A percentile compares a stretch with the other conserved stretches of the same genome.
phyloP scores from a whole-genome alignment of 257 asterid genomes.

The Nicotiana benthamiana region DNA sequence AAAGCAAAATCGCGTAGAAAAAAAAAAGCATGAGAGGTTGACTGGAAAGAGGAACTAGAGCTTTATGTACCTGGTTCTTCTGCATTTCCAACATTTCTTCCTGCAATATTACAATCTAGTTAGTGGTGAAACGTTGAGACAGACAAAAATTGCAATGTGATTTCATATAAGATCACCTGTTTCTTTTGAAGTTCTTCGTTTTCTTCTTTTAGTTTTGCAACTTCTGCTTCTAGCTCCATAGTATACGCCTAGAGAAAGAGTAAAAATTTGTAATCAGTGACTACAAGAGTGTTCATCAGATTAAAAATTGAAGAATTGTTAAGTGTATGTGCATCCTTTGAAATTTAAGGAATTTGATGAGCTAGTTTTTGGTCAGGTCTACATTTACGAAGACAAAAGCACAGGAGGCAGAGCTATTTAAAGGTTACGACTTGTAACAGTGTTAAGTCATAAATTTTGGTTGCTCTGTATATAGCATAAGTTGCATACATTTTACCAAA shows the following conservation, averaged over 20 bases:
- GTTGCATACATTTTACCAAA: neutral
- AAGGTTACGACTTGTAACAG: neutral
- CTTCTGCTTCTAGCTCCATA: conserved; percentile 84
- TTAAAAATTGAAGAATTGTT: neutral
- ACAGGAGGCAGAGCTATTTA: neutral
- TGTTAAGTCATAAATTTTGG: neutral
- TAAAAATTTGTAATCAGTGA: neutral
- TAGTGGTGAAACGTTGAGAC: neutral
- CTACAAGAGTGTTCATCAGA: neutral
- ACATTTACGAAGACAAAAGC: neutral
- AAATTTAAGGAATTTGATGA: neutral
- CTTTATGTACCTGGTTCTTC: conserved; percentile 39
- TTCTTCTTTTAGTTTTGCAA: conserved; percentile 84
- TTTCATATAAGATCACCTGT: conserved; percentile 34
- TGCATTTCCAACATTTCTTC: conserved; percentile 38
- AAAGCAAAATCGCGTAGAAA: neutral
- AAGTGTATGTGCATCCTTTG: neutral
- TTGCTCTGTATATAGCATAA: neutral
- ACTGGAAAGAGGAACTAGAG: neutral
- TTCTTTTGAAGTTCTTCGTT: conserved; percentile 58
- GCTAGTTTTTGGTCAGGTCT: neutral
- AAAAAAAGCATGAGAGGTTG: neutral
- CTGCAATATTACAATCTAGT: conserved; percentile 15
- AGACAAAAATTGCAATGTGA: neutral
- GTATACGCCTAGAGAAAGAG: conserved; percentile 58